Evolutionary conservation across 305 asterid species (phyloP).

Genomic region (Fraxinus greggii): DNA sequence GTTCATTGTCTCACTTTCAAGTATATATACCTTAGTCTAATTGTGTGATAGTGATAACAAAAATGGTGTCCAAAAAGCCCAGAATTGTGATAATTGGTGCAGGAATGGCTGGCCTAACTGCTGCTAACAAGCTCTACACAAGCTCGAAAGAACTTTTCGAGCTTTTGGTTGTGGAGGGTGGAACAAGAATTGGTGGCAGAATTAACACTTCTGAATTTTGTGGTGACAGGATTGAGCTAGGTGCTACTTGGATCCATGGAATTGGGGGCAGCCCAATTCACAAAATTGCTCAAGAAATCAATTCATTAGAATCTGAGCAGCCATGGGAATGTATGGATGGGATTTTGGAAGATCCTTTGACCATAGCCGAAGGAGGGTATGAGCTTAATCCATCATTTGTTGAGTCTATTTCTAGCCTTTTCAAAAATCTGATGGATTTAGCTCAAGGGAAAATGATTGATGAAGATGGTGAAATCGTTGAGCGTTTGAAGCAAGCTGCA

Average conservation of each 20-base stretch:
- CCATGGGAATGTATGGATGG: constrained; percentile 96
- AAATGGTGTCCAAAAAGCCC: constrained; percentile 73
- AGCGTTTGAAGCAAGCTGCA: constrained; percentile 1
- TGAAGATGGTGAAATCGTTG: constrained; percentile 19
- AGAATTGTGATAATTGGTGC: constrained; percentile 84
- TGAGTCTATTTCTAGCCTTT: constrained; percentile 54
- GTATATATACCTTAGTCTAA: not conserved
- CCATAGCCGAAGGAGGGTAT: constrained; percentile 71
- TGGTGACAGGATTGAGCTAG: constrained; percentile 84
- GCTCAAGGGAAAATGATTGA: constrained; percentile 44
- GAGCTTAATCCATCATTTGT: constrained; percentile 44
- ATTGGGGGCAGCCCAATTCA: constrained; percentile 73
- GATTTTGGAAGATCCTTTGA: constrained; percentile 42
- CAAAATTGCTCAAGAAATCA: constrained; percentile 50
- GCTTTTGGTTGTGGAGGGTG: constrained; percentile 67
- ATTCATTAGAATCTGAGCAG: constrained; percentile 46
- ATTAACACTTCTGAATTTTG: constrained; percentile 59
- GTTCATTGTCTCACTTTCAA: not conserved
- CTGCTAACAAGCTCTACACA: constrained; percentile 73
- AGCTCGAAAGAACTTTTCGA: constrained; percentile 45
- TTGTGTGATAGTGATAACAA: constrained; percentile 18
- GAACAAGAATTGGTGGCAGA: constrained; percentile 75
- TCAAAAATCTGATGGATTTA: constrained; percentile 62
- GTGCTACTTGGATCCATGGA: constrained; percentile 98
- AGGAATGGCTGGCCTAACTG: constrained; percentile 92